A percentile compares a stretch with the other conserved stretches of the same genome.
These are phyloP conservation scores for Wickerhamomyces hampshirensis DNA, from an alignment of 805 yeast genomes.

Conservation along the genomic window DNA sequence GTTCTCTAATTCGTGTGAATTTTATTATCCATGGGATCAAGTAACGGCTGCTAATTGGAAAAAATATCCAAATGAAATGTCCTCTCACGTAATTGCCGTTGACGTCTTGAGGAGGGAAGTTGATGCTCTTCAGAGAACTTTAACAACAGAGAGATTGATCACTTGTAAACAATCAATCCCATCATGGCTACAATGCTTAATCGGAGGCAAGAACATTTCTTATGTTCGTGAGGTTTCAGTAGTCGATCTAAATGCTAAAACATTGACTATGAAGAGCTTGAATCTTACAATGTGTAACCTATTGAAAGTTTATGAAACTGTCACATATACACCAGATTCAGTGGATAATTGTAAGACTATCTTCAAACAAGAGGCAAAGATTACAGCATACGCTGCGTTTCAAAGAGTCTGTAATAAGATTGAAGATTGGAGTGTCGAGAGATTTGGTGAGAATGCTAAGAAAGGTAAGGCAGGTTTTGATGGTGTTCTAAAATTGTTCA, in stretches of 20 bases:
- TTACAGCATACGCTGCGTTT: slow-evolving; percentile 78
- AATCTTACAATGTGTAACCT: slow-evolving; percentile 78
- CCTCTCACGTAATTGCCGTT: slow-evolving; percentile 91
- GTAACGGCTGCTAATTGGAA: slow-evolving; percentile 96
- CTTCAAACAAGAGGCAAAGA: slow-evolving; percentile 81
- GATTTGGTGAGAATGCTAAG: slow-evolving; percentile 83
- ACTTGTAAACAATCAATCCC: slow-evolving; percentile 89
- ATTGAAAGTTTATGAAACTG: slow-evolving; percentile 80
- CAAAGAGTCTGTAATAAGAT: slow-evolving; percentile 68
- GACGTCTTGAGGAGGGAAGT: slow-evolving; percentile 78
- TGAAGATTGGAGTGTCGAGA: slow-evolving; percentile 88
- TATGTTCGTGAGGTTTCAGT: slow-evolving; percentile 87
- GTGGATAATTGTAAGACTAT: slow-evolving; percentile 49
- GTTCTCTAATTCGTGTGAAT: slow-evolving; percentile 63
- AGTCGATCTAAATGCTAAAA: slow-evolving; percentile 61
- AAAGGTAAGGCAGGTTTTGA: slow-evolving; percentile 86
- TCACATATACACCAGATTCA: slow-evolving; percentile 70
- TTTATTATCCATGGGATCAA: slow-evolving; percentile 87
- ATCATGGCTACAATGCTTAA: slow-evolving; percentile 63
- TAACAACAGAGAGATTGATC: slow-evolving; percentile 81
- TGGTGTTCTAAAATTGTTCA: slow-evolving; percentile 54
- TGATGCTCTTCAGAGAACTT: slow-evolving; percentile 43
- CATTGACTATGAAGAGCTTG: slow-evolving; percentile 76
- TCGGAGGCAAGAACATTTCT: slow-evolving; percentile 69
- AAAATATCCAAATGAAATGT: slow-evolving; percentile 91